phyloP scores from a whole-genome alignment of 306 rosid genomes.

The Cucumis melo region DNA sequence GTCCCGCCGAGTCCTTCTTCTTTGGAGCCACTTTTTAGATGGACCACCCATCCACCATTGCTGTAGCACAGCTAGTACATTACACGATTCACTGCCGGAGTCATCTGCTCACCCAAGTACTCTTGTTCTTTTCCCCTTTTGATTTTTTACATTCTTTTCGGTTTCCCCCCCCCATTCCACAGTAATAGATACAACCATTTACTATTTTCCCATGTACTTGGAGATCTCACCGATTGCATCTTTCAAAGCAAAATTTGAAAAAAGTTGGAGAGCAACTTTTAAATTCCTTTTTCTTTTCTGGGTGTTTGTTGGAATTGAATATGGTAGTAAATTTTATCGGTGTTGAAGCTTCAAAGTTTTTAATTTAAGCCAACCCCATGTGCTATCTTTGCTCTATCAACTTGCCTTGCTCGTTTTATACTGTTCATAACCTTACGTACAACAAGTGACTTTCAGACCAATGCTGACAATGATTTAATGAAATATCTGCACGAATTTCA shows the following conservation, averaged over 20 bases:
- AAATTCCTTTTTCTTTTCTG: not conserved
- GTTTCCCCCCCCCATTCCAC: not conserved
- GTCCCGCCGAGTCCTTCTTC: not conserved
- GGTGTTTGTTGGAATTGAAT: not conserved
- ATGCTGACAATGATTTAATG: constrained; percentile 13
- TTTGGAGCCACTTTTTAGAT: constrained; percentile 1
- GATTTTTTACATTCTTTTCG: not conserved
- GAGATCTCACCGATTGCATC: not conserved
- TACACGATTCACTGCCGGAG: not conserved
- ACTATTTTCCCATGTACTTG: not conserved
- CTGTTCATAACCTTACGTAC: constrained; percentile 11
- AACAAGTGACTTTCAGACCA: constrained; percentile 23
- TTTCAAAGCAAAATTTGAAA: not conserved
- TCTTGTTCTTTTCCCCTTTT: not conserved
- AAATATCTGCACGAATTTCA: constrained; percentile 1
- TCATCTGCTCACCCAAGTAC: not conserved
- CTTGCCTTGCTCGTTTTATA: constrained; percentile 11
- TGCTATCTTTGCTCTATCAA: constrained; percentile 17
- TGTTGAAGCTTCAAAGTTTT: not conserved
- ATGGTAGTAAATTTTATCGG: not conserved
- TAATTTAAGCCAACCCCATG: constrained; percentile 23
- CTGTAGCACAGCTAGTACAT: not conserved
- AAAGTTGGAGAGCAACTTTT: not conserved
- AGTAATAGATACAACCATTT: not conserved
- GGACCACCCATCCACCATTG: constrained; percentile 3